Conservation (phyloP, 768 basidiomycete genomes). For the Austroboletus eburneus region DNA sequence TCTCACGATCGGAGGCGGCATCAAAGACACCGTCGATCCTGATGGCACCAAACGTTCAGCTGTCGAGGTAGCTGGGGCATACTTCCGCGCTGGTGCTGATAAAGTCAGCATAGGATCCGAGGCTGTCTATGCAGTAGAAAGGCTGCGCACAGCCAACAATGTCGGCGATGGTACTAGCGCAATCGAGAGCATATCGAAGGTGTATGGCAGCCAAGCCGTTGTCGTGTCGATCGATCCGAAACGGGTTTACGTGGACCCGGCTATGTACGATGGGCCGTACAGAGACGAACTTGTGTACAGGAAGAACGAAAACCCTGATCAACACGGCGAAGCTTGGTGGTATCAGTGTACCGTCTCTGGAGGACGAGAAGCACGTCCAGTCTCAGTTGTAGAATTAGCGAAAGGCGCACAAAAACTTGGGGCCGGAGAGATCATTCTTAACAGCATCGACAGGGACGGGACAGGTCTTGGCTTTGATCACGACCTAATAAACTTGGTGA, state of each 20-base stretch:
- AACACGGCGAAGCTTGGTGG: conserved; percentile 87
- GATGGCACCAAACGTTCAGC: conserved; percentile 86
- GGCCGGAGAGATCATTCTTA: conserved; percentile 92
- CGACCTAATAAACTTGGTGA: conserved; percentile 74
- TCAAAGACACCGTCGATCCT: conserved; percentile 93
- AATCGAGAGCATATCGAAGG: conserved; percentile 87
- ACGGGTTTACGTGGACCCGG: conserved; percentile 70
- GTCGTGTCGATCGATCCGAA: conserved; percentile 97
- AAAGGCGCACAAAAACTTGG: conserved; percentile 87
- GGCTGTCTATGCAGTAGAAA: conserved; percentile 92
- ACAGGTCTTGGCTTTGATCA: conserved; percentile 90
- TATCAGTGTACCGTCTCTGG: conserved; percentile 98
- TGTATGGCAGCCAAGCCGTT: conserved; percentile 94
- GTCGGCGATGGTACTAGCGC: conserved; percentile 70
- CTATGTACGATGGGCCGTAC: conserved; percentile 65
- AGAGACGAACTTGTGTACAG: conserved; percentile 54
- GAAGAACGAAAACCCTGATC: conserved; percentile 43
- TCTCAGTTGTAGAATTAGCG: conserved; percentile 91
- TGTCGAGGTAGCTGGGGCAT: conserved; percentile 90
- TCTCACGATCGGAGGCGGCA: conserved; percentile 97
- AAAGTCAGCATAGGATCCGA: conserved; percentile 98
- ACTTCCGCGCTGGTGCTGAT: conserved; percentile 97
- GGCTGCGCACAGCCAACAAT: conserved; percentile 49
- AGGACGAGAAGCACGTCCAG: conserved; percentile 74
- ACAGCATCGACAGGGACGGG: conserved; percentile 96